Evolutionary conservation across 1,284 basidiomycete genomes (phyloP), one percentile per base, ranked within the genome.

Genomic region (Coniferiporia sulphurascens): DNA sequence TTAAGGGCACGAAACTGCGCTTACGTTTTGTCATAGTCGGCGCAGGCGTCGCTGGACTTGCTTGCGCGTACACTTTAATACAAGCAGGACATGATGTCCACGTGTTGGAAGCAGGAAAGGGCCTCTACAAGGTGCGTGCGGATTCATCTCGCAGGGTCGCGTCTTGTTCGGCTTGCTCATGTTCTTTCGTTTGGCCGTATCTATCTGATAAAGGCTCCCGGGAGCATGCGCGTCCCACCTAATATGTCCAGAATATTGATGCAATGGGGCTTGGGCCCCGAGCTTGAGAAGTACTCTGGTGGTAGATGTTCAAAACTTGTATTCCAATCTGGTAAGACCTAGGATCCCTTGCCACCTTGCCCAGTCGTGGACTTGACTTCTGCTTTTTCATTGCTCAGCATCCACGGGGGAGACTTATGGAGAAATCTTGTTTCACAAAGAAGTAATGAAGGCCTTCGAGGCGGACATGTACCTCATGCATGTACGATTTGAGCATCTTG

Each of bases 371-470:
- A 15, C 38, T 41, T 10, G 15, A 41, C 15, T 15, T 10, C 27
- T 27, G 27, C 27, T 27, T 27, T 27, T 27, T 27, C 27, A 27
- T 27, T 27, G 27, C 27, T 27, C 22, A 52, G 51, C 32, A 21
- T 52, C 8, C 13, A 35, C 51, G n/a, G 51, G 51, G 4, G 51
- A 52, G 36, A 17, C 36, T 52, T 7, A 36, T 7, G 38, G 51
- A 15, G 51, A 52, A 19, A 49, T 58, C 12, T 9, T 54, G 2
- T 59, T 27, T 35, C 44, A 74, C 58, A 74, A 80, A 49, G 77
- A 79, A 19, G 72, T 84, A 1, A 74, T 85, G 58, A 69, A 75
- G 55, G 82, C 83, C 61, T 76, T 78, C 0, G 82, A 82, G 5
- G 81, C 77, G 1, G 77, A 80, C 17, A 81, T 82, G 62, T 66